Conservation (phyloP, 2,329 filamentous ascomycete species). For the Beauveria sp. region DNA sequence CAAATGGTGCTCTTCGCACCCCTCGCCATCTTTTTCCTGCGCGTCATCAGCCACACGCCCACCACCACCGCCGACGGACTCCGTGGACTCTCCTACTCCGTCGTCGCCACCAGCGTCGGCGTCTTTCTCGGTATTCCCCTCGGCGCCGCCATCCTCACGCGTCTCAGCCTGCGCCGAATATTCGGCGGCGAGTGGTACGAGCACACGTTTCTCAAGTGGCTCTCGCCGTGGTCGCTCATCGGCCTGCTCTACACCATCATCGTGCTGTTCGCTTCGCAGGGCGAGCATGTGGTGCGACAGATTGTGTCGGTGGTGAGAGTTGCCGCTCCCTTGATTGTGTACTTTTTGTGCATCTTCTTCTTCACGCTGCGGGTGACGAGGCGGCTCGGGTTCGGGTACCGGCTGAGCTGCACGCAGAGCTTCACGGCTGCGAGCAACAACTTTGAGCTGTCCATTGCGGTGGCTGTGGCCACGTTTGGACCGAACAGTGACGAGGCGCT, state of each 20-base stretch:
- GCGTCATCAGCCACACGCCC: conserved; percentile 46
- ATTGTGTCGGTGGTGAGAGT: conserved; percentile 70
- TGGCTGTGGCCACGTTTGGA: conserved; percentile 67
- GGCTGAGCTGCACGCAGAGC: conserved; percentile 59
- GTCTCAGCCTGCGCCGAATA: conserved; percentile 41
- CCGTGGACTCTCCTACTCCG: conserved; percentile 40
- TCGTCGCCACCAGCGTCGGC: conserved; percentile 64
- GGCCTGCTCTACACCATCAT: conserved; percentile 73
- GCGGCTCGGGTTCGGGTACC: conserved; percentile 60
- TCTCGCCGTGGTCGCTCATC: conserved; percentile 62
- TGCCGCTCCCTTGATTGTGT: conserved; percentile 64
- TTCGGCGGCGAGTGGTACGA: conserved; percentile 54
- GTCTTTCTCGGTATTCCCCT: conserved; percentile 73
- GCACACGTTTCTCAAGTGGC: conserved; percentile 54
- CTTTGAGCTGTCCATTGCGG: conserved; percentile 71
- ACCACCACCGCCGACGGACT: conserved; percentile 19
- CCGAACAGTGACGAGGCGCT: conserved; percentile 64
- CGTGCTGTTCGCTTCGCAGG: conserved; percentile 69
- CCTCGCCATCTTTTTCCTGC: conserved; percentile 54
- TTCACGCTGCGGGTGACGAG: conserved; percentile 50
- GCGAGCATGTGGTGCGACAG: conserved; percentile 61
- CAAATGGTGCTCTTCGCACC: conserved; percentile 61
- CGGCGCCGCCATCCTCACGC: conserved; percentile 47
- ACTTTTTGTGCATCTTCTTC: conserved; percentile 65
- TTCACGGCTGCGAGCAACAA: conserved; percentile 80